Evolutionary conservation across 176 grass and related monocot species (phyloP), one percentile per base, ranked within the genome.

Genomic region (Alloteropsis semialata): DNA sequence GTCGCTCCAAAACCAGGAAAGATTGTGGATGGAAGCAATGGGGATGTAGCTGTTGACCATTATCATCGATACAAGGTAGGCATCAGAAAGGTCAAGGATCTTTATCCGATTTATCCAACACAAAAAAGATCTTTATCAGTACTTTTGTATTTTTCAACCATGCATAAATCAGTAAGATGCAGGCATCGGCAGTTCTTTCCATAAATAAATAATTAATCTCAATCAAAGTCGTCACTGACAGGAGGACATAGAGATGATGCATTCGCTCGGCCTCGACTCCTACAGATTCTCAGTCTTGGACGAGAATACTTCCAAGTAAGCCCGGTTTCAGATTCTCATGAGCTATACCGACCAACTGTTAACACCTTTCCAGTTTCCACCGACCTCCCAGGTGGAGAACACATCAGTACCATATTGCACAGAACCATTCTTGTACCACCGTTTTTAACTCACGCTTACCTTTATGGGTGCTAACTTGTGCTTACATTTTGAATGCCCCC

Each of bases 271-370:
- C 4, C 73, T 86, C 11, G 85, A 86, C 68, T 83, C 88, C 6
- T 94, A 94, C 82, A 90, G 92, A 86, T 90, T 94, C 68, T 94
- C 92, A 63, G 29, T 94, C 92, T 39, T 94, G 88, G 92, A 75
- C 92, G 15, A 81, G 92, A 90, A 82, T 94, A 76, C 88, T 94
- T 66, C 92, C 92, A 72, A 86, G 91, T 88, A 43, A 90, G 91
- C 72, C 15, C 3, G 12, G 33, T 21, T 32, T 15, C 24, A 28
- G 25, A 29, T 30, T 46, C 42, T 71, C 39, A 18, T 71, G 6
- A 9, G 6, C 29, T 10, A 29, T 17, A 70, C 39, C 24, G 4
- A 44, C 24, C 43, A 46, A 46, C 68, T 8, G 6, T 15, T n/a
- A 27, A 27, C 24, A 10, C 0, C 36, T 69, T 68, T 43, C 6